Conservation (phyloP, 345 rosid species). For the Lepidium africanum region DNA sequence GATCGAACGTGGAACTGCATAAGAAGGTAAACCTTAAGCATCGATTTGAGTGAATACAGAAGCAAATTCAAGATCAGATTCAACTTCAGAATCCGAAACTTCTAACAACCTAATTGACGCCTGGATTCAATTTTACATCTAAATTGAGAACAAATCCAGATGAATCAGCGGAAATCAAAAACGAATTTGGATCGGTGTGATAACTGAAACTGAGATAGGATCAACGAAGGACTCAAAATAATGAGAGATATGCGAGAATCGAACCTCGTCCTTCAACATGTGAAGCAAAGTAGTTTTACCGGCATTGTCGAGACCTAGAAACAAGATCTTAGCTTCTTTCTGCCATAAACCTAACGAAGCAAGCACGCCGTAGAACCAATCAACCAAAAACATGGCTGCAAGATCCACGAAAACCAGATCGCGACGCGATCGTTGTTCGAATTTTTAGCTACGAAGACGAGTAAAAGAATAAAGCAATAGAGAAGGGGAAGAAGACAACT, state of each 20-base stretch:
- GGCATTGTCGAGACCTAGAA: constrained; percentile 84
- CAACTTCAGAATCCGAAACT: background rate
- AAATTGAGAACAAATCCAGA: background rate
- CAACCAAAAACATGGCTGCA: constrained; percentile 53
- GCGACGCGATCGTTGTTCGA: background rate
- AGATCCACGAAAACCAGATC: background rate
- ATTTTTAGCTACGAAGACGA: background rate
- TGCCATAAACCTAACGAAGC: constrained; percentile 78
- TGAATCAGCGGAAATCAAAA: background rate
- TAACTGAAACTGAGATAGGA: background rate
- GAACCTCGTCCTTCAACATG: constrained; percentile 86
- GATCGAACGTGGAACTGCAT: background rate
- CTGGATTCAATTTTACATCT: background rate
- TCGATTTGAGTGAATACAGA: background rate
- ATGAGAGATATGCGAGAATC: background rate
- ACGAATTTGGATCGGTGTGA: background rate
- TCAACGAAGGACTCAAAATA: background rate
- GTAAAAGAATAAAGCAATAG: background rate
- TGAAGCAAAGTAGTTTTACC: constrained; percentile 88
- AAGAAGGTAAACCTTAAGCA: background rate
- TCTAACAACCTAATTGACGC: background rate
- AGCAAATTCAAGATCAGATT: background rate
- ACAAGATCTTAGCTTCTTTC: constrained; percentile 84
- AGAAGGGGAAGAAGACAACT: background rate
- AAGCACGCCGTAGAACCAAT: constrained; percentile 78